Evolutionary conservation across 495 filamentous ascomycete species (phyloP), one percentile per base, ranked within the genome.

Genomic region (Sporormia fimetaria): DNA sequence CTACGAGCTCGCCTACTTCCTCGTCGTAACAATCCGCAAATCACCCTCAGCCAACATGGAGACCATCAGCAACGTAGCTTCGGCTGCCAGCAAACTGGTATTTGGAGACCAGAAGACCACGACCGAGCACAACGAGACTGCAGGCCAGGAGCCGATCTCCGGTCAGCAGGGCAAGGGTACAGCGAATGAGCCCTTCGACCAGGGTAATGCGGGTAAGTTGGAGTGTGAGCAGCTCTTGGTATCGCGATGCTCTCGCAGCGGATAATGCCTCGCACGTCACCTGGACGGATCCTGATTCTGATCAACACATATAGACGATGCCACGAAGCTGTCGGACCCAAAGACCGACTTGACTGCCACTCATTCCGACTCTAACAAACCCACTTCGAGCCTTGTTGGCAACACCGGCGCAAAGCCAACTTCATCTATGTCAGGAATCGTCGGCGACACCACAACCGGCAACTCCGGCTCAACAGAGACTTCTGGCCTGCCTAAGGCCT

Each of bases 141-240:
- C 29, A 31, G 53, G 59, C 31, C 28, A 66, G 44, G 74, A 78
- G 54, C 74, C 73, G 16, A 48, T 72, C 33, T 70, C 67, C 20
- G 73, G 74, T 27, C 55, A 64, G 30, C 48, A 55, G 10, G 73
- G 73, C 14, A 50, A 43, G 21, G 63, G 75, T 38, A 66, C 66
- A 10, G 56, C 59, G n/a, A 65, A 65, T 31, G 71, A 74, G 56
- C 73, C 72, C 0, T 77, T 69, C 42, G 73, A 77, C 44, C 67
- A 66, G 16, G 73, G 73, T 36, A 77, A 75, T 30, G 16, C 14
- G 24, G 40, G 40, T 44, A 28, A 22, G 41, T 26, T 21, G 3
- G 15, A n/a, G 3, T 18, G 14, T 51, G 54, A 31, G 57, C 33
- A 16, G 9, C 11, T 3, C 16, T 18, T 18, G 11, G 20, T 7